Evolutionary conservation across 2,329 filamentous ascomycete species (phyloP), one percentile per base, ranked within the genome.

Genomic region (Chaetomiaceae sp.): DNA sequence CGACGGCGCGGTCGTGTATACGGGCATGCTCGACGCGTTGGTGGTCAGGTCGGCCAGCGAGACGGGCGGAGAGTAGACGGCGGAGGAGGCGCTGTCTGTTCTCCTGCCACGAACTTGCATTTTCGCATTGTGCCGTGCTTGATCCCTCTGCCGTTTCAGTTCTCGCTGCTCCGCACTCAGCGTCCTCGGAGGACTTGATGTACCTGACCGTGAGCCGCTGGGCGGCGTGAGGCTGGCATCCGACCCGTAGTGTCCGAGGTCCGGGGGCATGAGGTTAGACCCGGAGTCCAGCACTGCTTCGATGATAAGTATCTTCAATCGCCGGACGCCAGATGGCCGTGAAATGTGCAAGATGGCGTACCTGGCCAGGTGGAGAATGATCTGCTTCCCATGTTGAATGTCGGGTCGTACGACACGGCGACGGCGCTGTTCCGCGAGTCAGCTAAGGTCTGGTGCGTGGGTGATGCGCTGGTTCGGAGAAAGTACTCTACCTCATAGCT

Each of bases 131-230:
- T 79, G 70, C 47, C 80, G 73, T 36, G 70, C 74, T 55, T 75
- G 75, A 54, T 82, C 78, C 50, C 73, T 71, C 56, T 83, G 78
- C 48, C 78, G 71, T 65, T 79, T 82, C 34, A 82, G 60, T 57
- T 81, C 78, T 52, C 79, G 73, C 60, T 82, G 78, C 59, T 82
- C 78, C 6, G 76, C 67, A 6, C 76, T 78, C 58, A 81, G 68
- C 30, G 66, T 65, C 51, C 73, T 71, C 6, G 78, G 76, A 20
- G 79, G 78, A 63, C 79, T 83, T 18, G 73, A 73, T 32, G 78
- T 79, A 38, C 73, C 64, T 18, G 76, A 79, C 62, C 73, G 68
- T 20, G 75, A 70, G 30, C 65, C 65, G 47, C 65, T 69, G 19
- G 72, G 71, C 29, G 75, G 72, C 18, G 74, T 75, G 38, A 76